Evolutionary conservation across 2,329 filamentous ascomycete species (phyloP), one percentile per base, ranked within the genome.

Genomic region (Arachnopeziza araneosa): DNA sequence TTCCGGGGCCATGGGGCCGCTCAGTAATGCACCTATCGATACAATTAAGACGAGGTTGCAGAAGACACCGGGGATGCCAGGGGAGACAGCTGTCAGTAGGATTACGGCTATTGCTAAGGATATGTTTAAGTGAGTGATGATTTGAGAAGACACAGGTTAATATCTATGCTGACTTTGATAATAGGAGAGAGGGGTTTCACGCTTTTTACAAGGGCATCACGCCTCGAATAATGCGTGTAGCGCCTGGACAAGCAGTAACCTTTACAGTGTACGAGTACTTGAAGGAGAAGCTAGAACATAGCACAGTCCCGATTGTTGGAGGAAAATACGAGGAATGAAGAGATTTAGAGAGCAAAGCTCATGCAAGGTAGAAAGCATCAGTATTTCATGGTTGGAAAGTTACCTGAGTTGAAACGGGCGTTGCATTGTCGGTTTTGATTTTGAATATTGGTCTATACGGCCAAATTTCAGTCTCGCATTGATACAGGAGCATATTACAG

Each of bases 191-290:
- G 78, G 95, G 95, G 44, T 81, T 93, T 68, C 87, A 91, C 70
- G 95, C 95, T 54, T 99, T 99, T 78, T 99, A 96, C 82, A 98
- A 98, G 83, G 95, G 95, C 70, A 99, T 99, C 76, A 99, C 95
- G 53, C 95, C 95, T 7, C 85, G 95, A 69, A 90, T 99, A 68
- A 98, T 98, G 92, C 86, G 95, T 71, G 95, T 99, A 57, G 95
- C 95, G 24, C 95, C 95, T 8, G 95, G 95, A 53, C 95, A 99
- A 80, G 95, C 85, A 60, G 85, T 88, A 58, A 88, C 85, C 2
- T 88, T 88, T 62, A 88, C 85, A 1, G 89, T 93, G 66, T 93
- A 93, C 74, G 89, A 93, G 75, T 91, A 74, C 73, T 76, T 93
- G 62, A 90, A 87, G 77, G 83, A 86, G 62, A 86, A 85, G 75